phyloP scores from a whole-genome alignment of 345 rosid genomes.

The Stellera chamaejasme region DNA sequence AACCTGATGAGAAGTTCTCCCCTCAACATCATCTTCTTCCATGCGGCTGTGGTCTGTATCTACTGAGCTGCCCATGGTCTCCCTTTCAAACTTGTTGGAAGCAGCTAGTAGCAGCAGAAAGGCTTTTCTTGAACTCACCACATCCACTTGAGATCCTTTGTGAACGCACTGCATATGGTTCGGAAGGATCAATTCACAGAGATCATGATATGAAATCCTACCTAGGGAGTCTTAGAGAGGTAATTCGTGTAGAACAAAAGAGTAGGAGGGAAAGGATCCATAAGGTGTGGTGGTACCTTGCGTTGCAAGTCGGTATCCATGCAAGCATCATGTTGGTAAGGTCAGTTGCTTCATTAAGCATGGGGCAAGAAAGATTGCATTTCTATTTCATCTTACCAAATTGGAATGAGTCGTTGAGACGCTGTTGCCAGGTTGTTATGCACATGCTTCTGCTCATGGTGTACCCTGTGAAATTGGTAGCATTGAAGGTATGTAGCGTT shows the following conservation, averaged over 20 bases:
- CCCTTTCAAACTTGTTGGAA: conserved; percentile 41
- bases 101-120: conserved; percentile 60
- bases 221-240: conserved; percentile 47
- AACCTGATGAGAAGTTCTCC: conserved; percentile 84
- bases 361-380: conserved; percentile 27
- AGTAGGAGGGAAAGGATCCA: conserved; percentile 44
- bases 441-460: conserved; percentile 63
- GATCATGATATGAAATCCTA: conserved; percentile 94
- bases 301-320: conserved; percentile 14
- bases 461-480: conserved; percentile 59
- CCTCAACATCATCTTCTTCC: conserved; percentile 91
- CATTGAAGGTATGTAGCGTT: conserved; percentile 43
- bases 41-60: conserved; percentile 78
- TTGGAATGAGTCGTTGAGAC: conserved; percentile 54
- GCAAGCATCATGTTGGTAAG: conserved; percentile 27
- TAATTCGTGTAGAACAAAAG: conserved; percentile 63
- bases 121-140: conserved; percentile 80
- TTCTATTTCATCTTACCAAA: conserved; percentile 57
- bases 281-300: conserved; percentile 49
- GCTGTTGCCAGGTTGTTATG: conserved; percentile 68
- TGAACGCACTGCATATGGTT: conserved; percentile 76
- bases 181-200: conserved; percentile 76
- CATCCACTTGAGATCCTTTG: conserved; percentile 95
- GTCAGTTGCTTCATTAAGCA: conserved; percentile 15
- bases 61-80: conserved; percentile 33